Base-by-base conservation (phyloP, 495 filamentous ascomycete genomes). In the Trichocladium antarcticum region DNA sequence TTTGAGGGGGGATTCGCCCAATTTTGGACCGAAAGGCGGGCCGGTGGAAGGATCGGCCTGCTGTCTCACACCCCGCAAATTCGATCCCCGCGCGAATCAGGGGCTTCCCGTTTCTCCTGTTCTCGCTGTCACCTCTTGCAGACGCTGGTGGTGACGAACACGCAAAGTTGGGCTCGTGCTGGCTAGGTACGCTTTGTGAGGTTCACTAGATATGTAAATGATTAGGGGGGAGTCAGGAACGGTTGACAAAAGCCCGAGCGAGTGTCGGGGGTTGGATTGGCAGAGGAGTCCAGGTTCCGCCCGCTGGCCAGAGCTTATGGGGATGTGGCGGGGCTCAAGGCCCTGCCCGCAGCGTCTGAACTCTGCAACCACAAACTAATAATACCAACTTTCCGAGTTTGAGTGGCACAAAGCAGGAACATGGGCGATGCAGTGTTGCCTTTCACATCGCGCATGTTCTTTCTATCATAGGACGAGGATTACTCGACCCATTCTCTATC, bases 1-100 rank as follows among this genome's bases (percentile, higher is more conserved):
- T 37, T 48, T 42, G 20, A 37, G 20, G 31, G 51, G 49, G 8
- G 8, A 66, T 66, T 64, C 61, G 61, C 57, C 58, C 55, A 55
- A 51, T 60, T 59, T 57, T 54, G 16, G 36, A 38, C 49, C 32
- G 39, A 37, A 34, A 45, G 43, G 43, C 40, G 43, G 50, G 45
- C 31, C 32, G 47, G 42, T 52, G 51, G 45, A 29, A 42, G 39
- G 48, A 50, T 41, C 43, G 38, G 32, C 42, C 31, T 34, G 32
- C 14, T 41, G 35, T 35, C n/a, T 10, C 27, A 15, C 27, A 35
- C 29, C 34, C 41, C 35, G 41, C 47, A 45, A 36, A 45, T 16
- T 41, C 47, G 38, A 28, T 42, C 27, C 42, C 29, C 12, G 49
- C 49, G 37, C 49, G 42, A 51, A 51, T 51, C 42, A 46, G 35